These are phyloP conservation scores for Termitomyces sp. DNA, from an alignment of 768 basidiomycete genomes.

Conservation along the genomic window DNA sequence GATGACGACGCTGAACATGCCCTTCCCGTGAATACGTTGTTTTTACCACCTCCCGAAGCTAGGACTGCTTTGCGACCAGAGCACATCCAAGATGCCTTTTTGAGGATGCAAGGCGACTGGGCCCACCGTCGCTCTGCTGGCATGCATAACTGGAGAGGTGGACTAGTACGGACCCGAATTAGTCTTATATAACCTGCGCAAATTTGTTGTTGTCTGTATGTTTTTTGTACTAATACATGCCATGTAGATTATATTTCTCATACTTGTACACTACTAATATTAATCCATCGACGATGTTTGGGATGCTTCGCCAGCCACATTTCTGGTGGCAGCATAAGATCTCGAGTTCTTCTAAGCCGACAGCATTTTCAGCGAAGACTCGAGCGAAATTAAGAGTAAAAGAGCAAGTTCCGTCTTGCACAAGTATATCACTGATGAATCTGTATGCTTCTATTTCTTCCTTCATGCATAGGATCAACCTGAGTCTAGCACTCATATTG, in stretches of 20 bases:
- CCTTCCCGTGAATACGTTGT: conserved; percentile 66
- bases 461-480: not conserved
- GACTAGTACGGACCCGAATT: conserved; percentile 72
- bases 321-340: not conserved
- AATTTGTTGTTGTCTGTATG: conserved; percentile 12
- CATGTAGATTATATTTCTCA: conserved; percentile 16
- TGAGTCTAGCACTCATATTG: not conserved
- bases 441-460: not conserved
- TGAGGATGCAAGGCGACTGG: conserved; percentile 86
- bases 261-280: conserved; percentile 23
- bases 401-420: not conserved
- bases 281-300: not conserved
- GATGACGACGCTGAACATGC: conserved; percentile 60
- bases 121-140: conserved; percentile 77
- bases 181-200: conserved; percentile 55
- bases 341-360: too few species aligned
- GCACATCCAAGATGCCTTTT: conserved; percentile 89
- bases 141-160: conserved; percentile 87
- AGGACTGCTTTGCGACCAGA: conserved; percentile 73
- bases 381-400: too few species aligned
- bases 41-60: conserved; percentile 78
- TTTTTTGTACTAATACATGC: conserved; percentile 8
- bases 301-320: not conserved
- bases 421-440: not conserved
- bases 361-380: not conserved